Evolutionary conservation across 75 land plant species (phyloP).

Genomic region (Azolla pinnata): DNA sequence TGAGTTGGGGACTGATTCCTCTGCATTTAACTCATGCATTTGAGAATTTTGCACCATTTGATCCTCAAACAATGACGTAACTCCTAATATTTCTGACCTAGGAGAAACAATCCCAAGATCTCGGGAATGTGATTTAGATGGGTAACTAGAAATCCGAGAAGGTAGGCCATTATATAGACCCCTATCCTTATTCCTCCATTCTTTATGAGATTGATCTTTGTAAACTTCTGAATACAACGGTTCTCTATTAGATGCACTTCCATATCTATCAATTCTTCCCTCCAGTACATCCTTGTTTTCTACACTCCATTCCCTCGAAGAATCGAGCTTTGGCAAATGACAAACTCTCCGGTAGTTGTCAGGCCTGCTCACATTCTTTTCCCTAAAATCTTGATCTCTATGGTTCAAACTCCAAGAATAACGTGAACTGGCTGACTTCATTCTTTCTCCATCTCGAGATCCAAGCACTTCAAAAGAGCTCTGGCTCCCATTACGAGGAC

Average conservation of each 20-base stretch:
- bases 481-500: not conserved
- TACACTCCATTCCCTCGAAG: conserved; percentile 18
- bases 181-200: conserved; percentile 9
- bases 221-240: conserved; percentile 1
- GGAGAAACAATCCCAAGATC: no score
- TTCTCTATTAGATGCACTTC: conserved; percentile 3
- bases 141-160: no score
- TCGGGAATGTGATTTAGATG: no score
- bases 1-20: conserved; percentile 7
- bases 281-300: conserved; percentile 8
- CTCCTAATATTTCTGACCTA: not conserved
- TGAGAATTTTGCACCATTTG: not conserved
- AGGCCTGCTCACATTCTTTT: conserved; percentile 3
- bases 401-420: not conserved
- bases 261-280: conserved; percentile 24
- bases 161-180: not conserved
- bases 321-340: conserved; percentile 7
- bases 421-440: not conserved
- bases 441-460: conserved; percentile 11
- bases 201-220: conserved; percentile 8
- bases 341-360: conserved; percentile 12
- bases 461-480: conserved; percentile 1
- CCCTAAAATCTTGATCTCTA: conserved; percentile 6
- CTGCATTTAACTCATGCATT: conserved; percentile 2
- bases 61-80: conserved; percentile 2